Evolutionary conservation across 345 rosid species (phyloP).

Genomic region (Laguncularia racemosa): DNA sequence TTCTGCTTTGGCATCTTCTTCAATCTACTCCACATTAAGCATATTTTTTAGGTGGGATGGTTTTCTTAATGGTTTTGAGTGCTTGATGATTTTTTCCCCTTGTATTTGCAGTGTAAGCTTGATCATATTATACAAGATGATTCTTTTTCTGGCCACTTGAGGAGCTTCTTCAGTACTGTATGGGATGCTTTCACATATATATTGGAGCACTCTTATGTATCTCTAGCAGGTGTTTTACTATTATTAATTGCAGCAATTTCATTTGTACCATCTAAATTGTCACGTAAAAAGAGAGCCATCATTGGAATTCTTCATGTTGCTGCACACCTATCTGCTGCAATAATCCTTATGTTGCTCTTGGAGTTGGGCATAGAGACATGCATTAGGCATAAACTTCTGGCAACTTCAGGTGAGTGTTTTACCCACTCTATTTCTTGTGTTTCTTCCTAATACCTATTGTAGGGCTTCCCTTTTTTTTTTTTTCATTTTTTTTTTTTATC

Average conservation of each 20-base stretch:
- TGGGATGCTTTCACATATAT: constrained; percentile 62
- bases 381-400: constrained; percentile 80
- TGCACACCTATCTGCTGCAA: constrained; percentile 84
- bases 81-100: neutral
- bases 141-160: constrained; percentile 79
- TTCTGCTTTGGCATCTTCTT: no score
- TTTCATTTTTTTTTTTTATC: no score
- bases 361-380: constrained; percentile 93
- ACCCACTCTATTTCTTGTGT: no score
- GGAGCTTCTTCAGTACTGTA: constrained; percentile 76
- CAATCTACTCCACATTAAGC: no score
- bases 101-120: constrained; percentile 74
- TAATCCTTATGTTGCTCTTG: constrained; percentile 85
- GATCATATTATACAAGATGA: constrained; percentile 77
- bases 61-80: no score
- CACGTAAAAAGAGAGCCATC: constrained; percentile 64
- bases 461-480: no score
- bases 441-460: no score
- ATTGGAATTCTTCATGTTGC: constrained; percentile 87
- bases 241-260: constrained; percentile 56
- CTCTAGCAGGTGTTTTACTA: constrained; percentile 64
- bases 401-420: constrained; percentile 64
- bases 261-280: constrained; percentile 82
- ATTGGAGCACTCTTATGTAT: constrained; percentile 72
- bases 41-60: no score